phyloP scores from a whole-genome alignment of 2,329 filamentous ascomycete species.

The Penicillium sp. region DNA sequence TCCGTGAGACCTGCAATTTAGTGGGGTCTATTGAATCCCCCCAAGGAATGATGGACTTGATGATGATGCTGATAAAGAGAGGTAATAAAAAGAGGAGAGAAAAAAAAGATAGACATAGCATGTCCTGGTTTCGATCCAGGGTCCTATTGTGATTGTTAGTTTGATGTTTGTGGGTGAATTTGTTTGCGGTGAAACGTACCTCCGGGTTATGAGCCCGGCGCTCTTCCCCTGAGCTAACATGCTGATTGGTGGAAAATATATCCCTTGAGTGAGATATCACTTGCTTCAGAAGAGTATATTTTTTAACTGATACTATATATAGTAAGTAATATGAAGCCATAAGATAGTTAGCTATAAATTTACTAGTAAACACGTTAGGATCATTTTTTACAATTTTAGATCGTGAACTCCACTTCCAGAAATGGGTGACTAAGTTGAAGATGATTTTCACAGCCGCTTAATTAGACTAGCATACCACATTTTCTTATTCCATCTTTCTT shows the following conservation, averaged over 20 bases:
- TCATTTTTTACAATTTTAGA: background rate
- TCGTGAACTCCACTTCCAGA: background rate
- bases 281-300: background rate
- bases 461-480: no score
- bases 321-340: background rate
- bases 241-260: constrained; percentile 21
- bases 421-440: background rate
- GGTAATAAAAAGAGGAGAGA: background rate
- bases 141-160: background rate
- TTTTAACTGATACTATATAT: background rate
- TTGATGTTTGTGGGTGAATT: background rate
- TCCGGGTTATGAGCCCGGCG: constrained; percentile 51
- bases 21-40: no score
- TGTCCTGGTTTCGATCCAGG: constrained; percentile 5
- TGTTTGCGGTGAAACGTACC: constrained; percentile 16
- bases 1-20: background rate
- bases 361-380: background rate
- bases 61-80: no score
- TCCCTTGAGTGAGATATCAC: no score
- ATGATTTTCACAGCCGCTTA: no score
- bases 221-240: constrained; percentile 48
- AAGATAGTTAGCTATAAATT: background rate
- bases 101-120: background rate
- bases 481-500: no score
- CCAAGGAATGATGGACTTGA: no score